phyloP scores from a whole-genome alignment of 192 early-diverging fungal species.

The Fimicolochytrium jonesii region DNA sequence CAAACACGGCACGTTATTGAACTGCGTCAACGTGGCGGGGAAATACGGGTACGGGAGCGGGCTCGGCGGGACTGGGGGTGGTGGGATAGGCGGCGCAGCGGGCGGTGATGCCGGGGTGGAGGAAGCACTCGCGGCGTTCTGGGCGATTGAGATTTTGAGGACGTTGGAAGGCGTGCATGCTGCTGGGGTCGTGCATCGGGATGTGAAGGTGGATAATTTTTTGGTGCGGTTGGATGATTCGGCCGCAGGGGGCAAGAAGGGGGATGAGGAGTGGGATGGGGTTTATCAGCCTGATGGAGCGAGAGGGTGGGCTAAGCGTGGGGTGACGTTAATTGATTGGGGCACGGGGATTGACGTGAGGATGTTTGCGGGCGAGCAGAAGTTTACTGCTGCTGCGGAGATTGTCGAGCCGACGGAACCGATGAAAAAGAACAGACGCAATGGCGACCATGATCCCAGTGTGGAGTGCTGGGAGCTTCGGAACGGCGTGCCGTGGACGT shows the following conservation, averaged over 20 bases:
- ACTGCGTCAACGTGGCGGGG: conserved; percentile 28
- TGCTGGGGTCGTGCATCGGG: conserved; percentile 45
- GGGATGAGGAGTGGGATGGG: conserved; percentile 31
- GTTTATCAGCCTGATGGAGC: conserved; percentile 33
- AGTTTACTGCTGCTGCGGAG: conserved; percentile 14
- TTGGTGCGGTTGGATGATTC: conserved; percentile 27
- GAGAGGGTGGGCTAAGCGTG: conserved; percentile 37
- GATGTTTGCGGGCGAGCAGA: conserved; percentile 27
- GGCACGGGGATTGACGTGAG: conserved; percentile 36
- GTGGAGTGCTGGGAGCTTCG: conserved; percentile 49
- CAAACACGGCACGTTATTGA: conserved; percentile 28
- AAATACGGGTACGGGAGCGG: conserved; percentile 28
- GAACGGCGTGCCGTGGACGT: conserved; percentile 36
- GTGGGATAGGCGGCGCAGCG: not conserved
- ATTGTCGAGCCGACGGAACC: not conserved
- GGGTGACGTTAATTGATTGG: conserved; percentile 40
- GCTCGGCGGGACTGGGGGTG: conserved; percentile 1
- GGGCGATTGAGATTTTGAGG: conserved; percentile 41
- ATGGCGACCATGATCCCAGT: conserved; percentile 5
- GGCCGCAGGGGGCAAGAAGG: too few species aligned
- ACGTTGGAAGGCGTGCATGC: conserved; percentile 41
- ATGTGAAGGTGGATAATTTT: conserved; percentile 47
- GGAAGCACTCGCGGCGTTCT: conserved; percentile 47
- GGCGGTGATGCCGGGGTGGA: conserved; percentile 30
- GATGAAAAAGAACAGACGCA: not conserved